Evolutionary conservation across 2,329 filamentous ascomycete genomes (phyloP), one percentile per base, ranked within the genome.

Genomic region (Ceratocystis variospora): DNA sequence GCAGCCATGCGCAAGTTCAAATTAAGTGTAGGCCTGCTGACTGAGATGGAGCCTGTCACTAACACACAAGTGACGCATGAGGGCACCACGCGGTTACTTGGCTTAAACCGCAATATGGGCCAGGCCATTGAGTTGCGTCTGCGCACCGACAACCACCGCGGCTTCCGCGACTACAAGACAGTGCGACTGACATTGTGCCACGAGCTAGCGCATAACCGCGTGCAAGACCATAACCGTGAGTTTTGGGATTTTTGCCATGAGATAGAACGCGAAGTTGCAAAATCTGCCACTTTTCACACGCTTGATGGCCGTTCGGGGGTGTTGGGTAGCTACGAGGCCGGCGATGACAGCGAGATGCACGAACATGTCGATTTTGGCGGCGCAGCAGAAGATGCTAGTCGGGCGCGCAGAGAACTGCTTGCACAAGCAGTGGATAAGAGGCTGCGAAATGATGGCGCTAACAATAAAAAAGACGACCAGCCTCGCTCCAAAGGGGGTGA

Each of bases 161-260:
- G 94, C 0, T 97, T 96, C 72, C 79, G 94, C 46, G 90, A 96
- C 73, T 99, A 97, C 77, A 87, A 87, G 71, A 92, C 88, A 0
- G 95, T 99, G 62, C 83, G 94, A 63, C 89, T 89, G 71, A 97
- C 94, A 59, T 79, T 99, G 12, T 97, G 93, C 73, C 94, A 99
- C 77, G 94, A 99, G 78, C 80, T 99, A 19, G 87, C 92, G 70
- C 94, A 99, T 75, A 96, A 96, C 71, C 89, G 96, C 8, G 87
- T 88, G 76, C 81, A 88, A 0, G 84, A 88, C 0, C 94, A 99
- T 74, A 91, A 97, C 75, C 79, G 84, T 19, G 78, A 88, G 61
- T 99, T 99, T 73, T 97, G 94, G 93, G 83, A 90, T 64, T 75
- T 99, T 71, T 96, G 89, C 70, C 86, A 86, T 71, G 82, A 87